Evolutionary conservation across 345 rosid genomes (phyloP).

Genomic region (Moricandia arvensis): DNA sequence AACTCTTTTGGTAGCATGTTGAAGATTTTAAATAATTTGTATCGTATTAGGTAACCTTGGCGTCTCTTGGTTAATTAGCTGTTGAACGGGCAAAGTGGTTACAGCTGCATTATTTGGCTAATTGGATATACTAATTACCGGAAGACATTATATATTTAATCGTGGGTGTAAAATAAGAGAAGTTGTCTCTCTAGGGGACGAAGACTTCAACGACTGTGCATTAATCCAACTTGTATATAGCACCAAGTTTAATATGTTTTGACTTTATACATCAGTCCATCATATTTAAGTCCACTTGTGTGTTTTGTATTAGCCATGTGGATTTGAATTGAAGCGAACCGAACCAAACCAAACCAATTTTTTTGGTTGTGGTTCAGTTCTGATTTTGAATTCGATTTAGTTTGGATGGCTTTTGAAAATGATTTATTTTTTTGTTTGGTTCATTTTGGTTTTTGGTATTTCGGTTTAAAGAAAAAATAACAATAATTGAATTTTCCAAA

Average conservation of each 20-base stretch:
- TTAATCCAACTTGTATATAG: slow-evolving; percentile 2
- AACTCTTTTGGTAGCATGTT: background rate
- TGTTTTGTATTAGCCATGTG: background rate
- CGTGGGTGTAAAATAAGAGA: slow-evolving; percentile 10
- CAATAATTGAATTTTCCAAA: too few relatives aligned
- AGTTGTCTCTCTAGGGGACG: slow-evolving; percentile 10
- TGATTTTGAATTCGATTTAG: too few relatives aligned
- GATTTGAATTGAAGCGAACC: too few relatives aligned
- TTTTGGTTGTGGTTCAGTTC: too few relatives aligned
- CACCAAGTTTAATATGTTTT: slow-evolving; percentile 12
- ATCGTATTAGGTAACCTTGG: background rate
- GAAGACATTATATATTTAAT: background rate
- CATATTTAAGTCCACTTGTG: background rate
- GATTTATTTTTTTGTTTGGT: too few relatives aligned
- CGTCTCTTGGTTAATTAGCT: slow-evolving; percentile 7
- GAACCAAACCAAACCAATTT: too few relatives aligned
- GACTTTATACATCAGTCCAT: slow-evolving; percentile 3
- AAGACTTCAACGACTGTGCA: slow-evolving; percentile 21
- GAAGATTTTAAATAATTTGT: background rate
- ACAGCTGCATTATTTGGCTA: slow-evolving; percentile 20
- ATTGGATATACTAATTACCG: background rate
- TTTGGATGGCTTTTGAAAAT: too few relatives aligned
- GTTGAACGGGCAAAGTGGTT: slow-evolving; percentile 23
- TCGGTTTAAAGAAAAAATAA: too few relatives aligned
- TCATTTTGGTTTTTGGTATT: too few relatives aligned